phyloP scores from a whole-genome alignment of 345 rosid species.

The Trapa incisa region DNA sequence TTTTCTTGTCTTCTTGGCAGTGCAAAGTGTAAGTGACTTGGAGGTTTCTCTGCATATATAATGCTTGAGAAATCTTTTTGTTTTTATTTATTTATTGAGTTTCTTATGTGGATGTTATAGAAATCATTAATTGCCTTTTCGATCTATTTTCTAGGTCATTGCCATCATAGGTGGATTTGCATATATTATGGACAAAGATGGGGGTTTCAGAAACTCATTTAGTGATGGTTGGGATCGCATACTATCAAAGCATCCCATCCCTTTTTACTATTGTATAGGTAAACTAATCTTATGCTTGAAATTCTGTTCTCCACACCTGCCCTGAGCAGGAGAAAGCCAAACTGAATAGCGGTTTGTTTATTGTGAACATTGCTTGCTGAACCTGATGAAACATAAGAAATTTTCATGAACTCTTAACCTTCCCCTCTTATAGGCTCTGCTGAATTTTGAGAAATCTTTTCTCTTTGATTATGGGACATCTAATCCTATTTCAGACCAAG shows the following conservation, averaged over 20 bases:
- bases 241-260: constrained; percentile 80
- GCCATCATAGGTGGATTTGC: constrained; percentile 75
- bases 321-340: not conserved
- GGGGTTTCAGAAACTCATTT: constrained; percentile 81
- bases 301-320: not conserved
- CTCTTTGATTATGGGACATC: not conserved
- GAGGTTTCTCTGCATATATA: not conserved
- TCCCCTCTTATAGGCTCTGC: not conserved
- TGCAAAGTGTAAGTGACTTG: constrained; percentile 51
- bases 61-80: not conserved
- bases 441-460: not conserved
- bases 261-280: constrained; percentile 94
- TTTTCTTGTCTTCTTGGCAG: constrained; percentile 73
- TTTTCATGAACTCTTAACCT: not conserved
- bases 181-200: constrained; percentile 84
- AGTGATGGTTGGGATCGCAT: constrained; percentile 93
- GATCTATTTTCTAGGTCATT: constrained; percentile 36
- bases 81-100: not conserved
- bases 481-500: too few species aligned
- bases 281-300: constrained; percentile 8
- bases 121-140: not conserved
- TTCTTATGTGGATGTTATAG: not conserved
- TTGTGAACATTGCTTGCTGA: not conserved
- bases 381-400: not conserved
- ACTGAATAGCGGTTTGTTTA: not conserved